These are phyloP conservation scores for Wickerhamiella azyma DNA, from an alignment of 805 yeast genomes.

Conservation along the genomic window DNA sequence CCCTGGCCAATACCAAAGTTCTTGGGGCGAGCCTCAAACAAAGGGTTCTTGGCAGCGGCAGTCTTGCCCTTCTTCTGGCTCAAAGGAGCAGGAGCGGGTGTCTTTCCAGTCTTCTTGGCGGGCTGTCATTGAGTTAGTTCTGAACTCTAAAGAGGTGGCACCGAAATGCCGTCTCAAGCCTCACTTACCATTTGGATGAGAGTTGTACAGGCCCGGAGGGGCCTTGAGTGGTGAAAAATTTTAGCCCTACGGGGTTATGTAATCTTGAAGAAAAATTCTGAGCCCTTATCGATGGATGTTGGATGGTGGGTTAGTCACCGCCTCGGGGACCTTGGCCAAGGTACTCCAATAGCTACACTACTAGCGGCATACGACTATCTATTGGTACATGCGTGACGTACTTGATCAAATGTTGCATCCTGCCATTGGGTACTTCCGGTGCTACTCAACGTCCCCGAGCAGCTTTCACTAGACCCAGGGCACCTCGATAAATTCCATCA, in stretches of 20 bases:
- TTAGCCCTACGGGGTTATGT: neutral
- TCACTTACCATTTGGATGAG: constrained; percentile 8
- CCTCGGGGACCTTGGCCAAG: too few relatives aligned
- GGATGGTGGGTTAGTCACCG: too few relatives aligned
- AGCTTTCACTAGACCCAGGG: too few relatives aligned
- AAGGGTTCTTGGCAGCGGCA: constrained; percentile 49
- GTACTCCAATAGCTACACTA: too few relatives aligned
- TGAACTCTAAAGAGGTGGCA: constrained; percentile 5
- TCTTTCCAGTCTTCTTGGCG: constrained; percentile 85
- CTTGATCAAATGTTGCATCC: too few relatives aligned
- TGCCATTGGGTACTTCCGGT: too few relatives aligned
- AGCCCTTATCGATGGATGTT: neutral
- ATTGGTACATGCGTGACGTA: too few relatives aligned
- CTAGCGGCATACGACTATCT: too few relatives aligned
- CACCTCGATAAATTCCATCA: too few relatives aligned
- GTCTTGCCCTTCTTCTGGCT: constrained; percentile 32
- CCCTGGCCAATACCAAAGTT: constrained; percentile 95
- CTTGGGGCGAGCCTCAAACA: constrained; percentile 80
- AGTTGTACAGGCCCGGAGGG: neutral
- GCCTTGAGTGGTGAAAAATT: constrained; percentile 2
- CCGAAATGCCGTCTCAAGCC: constrained; percentile 1
- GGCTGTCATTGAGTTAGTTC: constrained; percentile 25
- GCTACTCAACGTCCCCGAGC: too few relatives aligned
- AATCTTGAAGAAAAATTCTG: neutral
- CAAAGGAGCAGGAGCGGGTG: constrained; percentile 69